Evolutionary conservation across 2,329 filamentous ascomycete genomes (phyloP).

Genomic region (Clonostachys rosea): DNA sequence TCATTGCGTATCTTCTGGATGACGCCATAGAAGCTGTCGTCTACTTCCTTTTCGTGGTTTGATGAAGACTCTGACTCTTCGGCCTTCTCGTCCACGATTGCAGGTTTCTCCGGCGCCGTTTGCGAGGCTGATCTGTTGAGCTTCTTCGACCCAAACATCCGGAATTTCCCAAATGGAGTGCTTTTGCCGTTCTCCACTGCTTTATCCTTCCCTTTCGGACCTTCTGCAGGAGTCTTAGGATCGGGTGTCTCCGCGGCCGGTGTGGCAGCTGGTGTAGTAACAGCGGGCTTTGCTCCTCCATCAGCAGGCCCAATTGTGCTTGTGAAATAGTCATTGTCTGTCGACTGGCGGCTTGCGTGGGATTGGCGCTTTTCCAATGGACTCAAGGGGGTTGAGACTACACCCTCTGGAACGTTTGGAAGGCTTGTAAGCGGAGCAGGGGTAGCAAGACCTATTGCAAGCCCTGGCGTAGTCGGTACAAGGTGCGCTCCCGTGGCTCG

Average conservation of each 20-base stretch:
- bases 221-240: slow-evolving; percentile 44
- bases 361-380: slow-evolving; percentile 51
- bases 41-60: slow-evolving; percentile 66
- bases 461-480: slow-evolving; percentile 65
- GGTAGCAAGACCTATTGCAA: slow-evolving; percentile 75
- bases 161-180: slow-evolving; percentile 77
- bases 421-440: slow-evolving; percentile 40
- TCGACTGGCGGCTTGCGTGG: slow-evolving; percentile 55
- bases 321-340: slow-evolving; percentile 77
- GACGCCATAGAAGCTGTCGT: slow-evolving; percentile 69
- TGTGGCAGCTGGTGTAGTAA: slow-evolving; percentile 33
- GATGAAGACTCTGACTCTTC: slow-evolving; percentile 58
- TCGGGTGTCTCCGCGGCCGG: slow-evolving; percentile 38
- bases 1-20: slow-evolving; percentile 69
- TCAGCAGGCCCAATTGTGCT: slow-evolving; percentile 47
- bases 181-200: slow-evolving; percentile 49
- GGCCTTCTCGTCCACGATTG: slow-evolving; percentile 70
- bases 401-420: slow-evolving; percentile 43
- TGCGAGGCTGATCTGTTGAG: slow-evolving; percentile 62
- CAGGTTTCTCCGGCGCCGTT: slow-evolving; percentile 63
- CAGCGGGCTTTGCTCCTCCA: slow-evolving; percentile 36
- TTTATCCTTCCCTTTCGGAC: slow-evolving; percentile 36
- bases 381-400: slow-evolving; percentile 30
- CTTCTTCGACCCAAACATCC: slow-evolving; percentile 84
- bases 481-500: slow-evolving; percentile 60